These are phyloP conservation scores for Fusarium keratoplasticum DNA, from an alignment of 2,329 filamentous ascomycete species.

Conservation along the genomic window DNA sequence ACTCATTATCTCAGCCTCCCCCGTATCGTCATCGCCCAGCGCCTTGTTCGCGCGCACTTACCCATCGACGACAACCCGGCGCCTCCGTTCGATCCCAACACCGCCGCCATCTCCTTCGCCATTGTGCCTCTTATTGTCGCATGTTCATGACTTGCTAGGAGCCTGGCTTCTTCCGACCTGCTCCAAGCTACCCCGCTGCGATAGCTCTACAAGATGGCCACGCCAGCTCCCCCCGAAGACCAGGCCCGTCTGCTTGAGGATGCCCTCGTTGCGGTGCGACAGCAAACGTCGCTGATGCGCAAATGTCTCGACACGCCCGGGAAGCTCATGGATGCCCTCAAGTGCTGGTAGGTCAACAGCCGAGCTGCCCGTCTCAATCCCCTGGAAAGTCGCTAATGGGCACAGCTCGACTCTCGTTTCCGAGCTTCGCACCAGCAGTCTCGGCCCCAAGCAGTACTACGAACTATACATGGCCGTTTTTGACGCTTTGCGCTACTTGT, in stretches of 20 bases:
- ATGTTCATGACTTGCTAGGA: conserved; percentile 43
- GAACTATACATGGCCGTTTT: conserved; percentile 99
- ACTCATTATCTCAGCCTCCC: conserved; percentile 47
- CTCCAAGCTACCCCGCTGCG: conserved; percentile 49
- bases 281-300: conserved; percentile 97
- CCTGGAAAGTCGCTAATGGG: conserved; percentile 26
- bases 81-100: conserved; percentile 26
- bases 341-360: conserved; percentile 85
- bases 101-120: conserved; percentile 27
- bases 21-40: conserved; percentile 47
- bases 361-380: conserved; percentile 3
- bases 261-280: conserved; percentile 94
- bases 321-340: conserved; percentile 99
- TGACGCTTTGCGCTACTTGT: conserved; percentile 95
- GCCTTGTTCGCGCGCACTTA: conserved; percentile 43
- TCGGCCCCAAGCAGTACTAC: conserved; percentile 99
- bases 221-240: conserved; percentile 77
- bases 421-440: conserved; percentile 95
- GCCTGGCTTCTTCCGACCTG: conserved; percentile 34
- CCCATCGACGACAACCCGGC: conserved; percentile 37
- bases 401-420: conserved; percentile 94
- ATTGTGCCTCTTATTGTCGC: conserved; percentile 31
- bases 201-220: conserved; percentile 54
- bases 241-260: conserved; percentile 96
- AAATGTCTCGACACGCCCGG: conserved; percentile 96